phyloP scores from a whole-genome alignment of 2,329 filamentous ascomycete species.

The Curvularia sp. region DNA sequence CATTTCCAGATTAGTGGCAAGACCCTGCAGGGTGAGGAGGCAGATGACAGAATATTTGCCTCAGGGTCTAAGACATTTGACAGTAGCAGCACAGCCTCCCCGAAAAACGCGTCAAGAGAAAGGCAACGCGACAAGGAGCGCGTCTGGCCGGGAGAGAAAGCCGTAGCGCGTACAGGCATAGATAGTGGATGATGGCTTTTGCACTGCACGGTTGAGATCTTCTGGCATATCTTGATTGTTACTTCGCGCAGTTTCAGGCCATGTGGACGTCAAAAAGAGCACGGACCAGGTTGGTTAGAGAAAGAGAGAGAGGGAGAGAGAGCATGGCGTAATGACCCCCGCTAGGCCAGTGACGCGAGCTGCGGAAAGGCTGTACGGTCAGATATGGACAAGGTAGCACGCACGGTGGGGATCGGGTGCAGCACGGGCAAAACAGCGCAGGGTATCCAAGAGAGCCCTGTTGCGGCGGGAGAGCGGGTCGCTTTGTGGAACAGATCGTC shows the following conservation, averaged over 20 bases:
- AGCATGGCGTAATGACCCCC: conserved; percentile 46
- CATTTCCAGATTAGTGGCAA: conserved; percentile 25
- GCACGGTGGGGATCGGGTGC: conserved; percentile 45
- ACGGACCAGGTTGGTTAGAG: conserved; percentile 11
- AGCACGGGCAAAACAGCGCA: conserved; percentile 37
- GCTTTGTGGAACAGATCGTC: conserved; percentile 48
- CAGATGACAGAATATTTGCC: conserved; percentile 42
- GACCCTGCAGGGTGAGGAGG: conserved; percentile 41
- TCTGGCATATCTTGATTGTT: conserved; percentile 2
- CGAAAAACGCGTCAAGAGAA: conserved; percentile 36
- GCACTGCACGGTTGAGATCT: background rate
- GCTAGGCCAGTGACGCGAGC: conserved; percentile 42
- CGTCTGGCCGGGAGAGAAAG: conserved; percentile 5
- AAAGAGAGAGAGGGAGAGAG: too few species aligned
- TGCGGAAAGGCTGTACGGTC: conserved; percentile 41
- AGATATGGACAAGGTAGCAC: conserved; percentile 45
- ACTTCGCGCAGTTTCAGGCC: conserved; percentile 15
- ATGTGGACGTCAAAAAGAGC: conserved; percentile 7
- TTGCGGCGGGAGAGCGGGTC: conserved; percentile 42
- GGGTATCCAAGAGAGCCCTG: conserved; percentile 35
- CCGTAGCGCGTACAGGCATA: conserved; percentile 7
- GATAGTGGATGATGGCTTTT: background rate
- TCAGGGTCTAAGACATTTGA: conserved; percentile 44
- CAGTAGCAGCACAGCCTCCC: conserved; percentile 40
- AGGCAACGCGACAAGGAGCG: conserved; percentile 16